Percentiles rank a stretch among this genome's conserved stretches.
Conservation (phyloP, 1,284 basidiomycete species). For the Ceratobasidium theobromae region DNA sequence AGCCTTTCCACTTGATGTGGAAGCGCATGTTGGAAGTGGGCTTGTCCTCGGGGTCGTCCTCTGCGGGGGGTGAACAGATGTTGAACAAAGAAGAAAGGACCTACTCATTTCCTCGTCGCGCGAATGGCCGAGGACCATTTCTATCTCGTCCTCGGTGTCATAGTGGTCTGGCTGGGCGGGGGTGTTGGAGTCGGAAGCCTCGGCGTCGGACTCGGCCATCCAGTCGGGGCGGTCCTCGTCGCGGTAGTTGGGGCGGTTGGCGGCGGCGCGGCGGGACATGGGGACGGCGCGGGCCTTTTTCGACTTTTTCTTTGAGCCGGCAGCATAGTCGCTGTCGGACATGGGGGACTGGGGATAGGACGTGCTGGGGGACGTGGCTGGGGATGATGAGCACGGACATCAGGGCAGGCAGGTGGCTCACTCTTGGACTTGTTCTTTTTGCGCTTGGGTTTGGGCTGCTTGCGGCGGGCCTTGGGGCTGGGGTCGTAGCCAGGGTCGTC, state of each 20-base stretch:
- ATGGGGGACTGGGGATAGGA: slow-evolving; percentile 30
- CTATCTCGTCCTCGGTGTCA: slow-evolving; percentile 85
- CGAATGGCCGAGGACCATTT: slow-evolving; percentile 78
- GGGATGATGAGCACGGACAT: neutral
- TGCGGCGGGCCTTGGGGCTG: slow-evolving; percentile 27
- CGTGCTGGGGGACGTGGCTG: slow-evolving; percentile 26
- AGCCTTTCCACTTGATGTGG: slow-evolving; percentile 95
- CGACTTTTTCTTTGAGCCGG: slow-evolving; percentile 24
- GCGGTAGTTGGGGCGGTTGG: slow-evolving; percentile 26
- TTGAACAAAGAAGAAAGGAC: neutral
- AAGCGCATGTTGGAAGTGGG: slow-evolving; percentile 88
- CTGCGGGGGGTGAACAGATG: slow-evolving; percentile 37
- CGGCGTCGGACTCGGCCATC: slow-evolving; percentile 23
- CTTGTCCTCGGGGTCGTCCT: slow-evolving; percentile 73
- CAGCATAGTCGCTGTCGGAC: slow-evolving; percentile 25
- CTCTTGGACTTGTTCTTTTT: slow-evolving; percentile 31
- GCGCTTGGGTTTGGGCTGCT: slow-evolving; percentile 14
- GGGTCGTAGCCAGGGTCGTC: slow-evolving; percentile 29
- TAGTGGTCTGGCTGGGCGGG: slow-evolving; percentile 38
- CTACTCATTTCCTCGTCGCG: slow-evolving; percentile 69
- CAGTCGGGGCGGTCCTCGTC: slow-evolving; percentile 28
- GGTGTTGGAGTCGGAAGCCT: neutral
- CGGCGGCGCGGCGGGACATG: slow-evolving; percentile 13
- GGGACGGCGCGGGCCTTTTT: slow-evolving; percentile 13
- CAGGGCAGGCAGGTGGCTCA: neutral